Conservation (phyloP, 768 basidiomycete genomes). For the Bullera alba region DNA sequence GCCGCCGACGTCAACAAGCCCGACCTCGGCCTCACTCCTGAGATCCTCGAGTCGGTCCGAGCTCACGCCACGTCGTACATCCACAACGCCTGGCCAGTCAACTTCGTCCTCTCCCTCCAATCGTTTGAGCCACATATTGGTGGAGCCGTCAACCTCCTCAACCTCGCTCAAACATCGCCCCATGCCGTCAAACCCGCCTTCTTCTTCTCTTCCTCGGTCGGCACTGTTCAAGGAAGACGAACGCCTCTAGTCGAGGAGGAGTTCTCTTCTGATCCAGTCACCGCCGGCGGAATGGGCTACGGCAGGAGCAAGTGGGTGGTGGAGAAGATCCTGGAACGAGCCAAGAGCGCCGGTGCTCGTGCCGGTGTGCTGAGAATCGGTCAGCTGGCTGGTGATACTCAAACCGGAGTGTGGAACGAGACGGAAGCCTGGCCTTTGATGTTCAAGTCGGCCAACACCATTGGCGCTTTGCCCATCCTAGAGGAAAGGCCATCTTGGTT, state of each 20-base stretch:
- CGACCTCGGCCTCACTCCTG: slow-evolving; percentile 49
- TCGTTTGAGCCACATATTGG: slow-evolving; percentile 54
- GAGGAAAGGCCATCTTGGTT: slow-evolving; percentile 52
- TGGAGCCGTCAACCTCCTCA: slow-evolving; percentile 53
- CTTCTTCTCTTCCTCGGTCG: slow-evolving; percentile 55
- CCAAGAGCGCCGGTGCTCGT: slow-evolving; percentile 28
- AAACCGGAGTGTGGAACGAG: slow-evolving; percentile 54
- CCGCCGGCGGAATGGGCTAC: slow-evolving; percentile 44
- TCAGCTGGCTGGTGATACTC: slow-evolving; percentile 55
- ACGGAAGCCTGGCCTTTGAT: slow-evolving; percentile 52
- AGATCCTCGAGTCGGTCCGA: slow-evolving; percentile 47
- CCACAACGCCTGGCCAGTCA: slow-evolving; percentile 58
- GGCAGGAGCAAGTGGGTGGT: slow-evolving; percentile 54
- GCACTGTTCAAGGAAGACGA: slow-evolving; percentile 45
- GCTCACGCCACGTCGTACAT: slow-evolving; percentile 50
- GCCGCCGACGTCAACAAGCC: slow-evolving; percentile 50
- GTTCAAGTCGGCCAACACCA: slow-evolving; percentile 50
- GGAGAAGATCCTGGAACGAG: slow-evolving; percentile 53
- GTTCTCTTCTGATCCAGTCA: slow-evolving; percentile 45
- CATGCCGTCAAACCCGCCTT: slow-evolving; percentile 45
- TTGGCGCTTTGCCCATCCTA: slow-evolving; percentile 40
- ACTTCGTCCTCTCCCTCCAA: slow-evolving; percentile 53
- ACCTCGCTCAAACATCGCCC: slow-evolving; percentile 50
- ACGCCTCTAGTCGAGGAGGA: slow-evolving; percentile 44
- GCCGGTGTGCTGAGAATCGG: slow-evolving; percentile 53